phyloP scores from a whole-genome alignment of 352 stramenopile species.

The Pythium periplocum region DNA sequence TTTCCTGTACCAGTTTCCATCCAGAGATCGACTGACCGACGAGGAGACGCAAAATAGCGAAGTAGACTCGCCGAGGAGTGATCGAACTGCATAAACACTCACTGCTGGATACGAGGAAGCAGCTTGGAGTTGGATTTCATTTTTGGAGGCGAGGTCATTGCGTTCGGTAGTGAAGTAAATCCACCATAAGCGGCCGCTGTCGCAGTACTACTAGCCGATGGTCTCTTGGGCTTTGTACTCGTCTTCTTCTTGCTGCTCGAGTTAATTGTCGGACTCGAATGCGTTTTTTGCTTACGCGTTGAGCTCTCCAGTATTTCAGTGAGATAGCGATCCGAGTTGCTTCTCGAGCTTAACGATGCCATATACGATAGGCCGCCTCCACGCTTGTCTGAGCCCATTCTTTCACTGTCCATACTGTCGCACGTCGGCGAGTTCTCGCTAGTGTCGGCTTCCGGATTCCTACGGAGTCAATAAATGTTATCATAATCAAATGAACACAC shows the following conservation, averaged over 20 bases:
- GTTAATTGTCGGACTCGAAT: slow-evolving; percentile 6
- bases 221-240: slow-evolving; percentile 24
- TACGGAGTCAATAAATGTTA: slow-evolving; percentile 2
- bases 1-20: slow-evolving; percentile 67
- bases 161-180: slow-evolving; percentile 4
- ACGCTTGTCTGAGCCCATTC: slow-evolving; percentile 10
- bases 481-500: background rate
- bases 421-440: slow-evolving; percentile 17
- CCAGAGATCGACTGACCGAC: background rate
- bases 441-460: slow-evolving; percentile 23
- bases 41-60: no score
- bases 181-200: slow-evolving; percentile 5
- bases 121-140: slow-evolving; percentile 33
- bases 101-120: slow-evolving; percentile 28
- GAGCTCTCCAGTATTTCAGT: slow-evolving; percentile 9
- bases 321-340: slow-evolving; percentile 27
- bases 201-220: slow-evolving; percentile 6
- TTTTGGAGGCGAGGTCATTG: slow-evolving; percentile 18
- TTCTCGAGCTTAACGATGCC: slow-evolving; percentile 26
- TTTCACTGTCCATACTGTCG: slow-evolving; percentile 7
- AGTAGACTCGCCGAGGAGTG: no score
- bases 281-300: slow-evolving; percentile 4
- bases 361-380: slow-evolving; percentile 12
- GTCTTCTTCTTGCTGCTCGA: slow-evolving; percentile 10
- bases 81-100: background rate